Base-by-base conservation (phyloP, 2,329 filamentous ascomycete genomes). In the Paraphaeosphaeria sporulosa region DNA sequence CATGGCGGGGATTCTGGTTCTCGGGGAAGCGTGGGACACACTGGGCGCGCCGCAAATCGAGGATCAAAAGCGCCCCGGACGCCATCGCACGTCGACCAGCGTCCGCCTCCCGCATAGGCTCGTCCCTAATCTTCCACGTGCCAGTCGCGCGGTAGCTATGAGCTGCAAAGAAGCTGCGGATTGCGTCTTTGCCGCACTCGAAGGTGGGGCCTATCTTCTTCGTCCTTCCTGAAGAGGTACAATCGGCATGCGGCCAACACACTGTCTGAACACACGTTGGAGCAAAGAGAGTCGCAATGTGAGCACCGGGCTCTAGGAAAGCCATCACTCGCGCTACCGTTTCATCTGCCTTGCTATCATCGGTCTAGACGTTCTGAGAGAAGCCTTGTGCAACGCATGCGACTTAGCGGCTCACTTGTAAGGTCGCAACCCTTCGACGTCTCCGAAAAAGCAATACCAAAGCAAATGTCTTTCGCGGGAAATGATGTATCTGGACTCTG, bases 41-140 rank as follows among this genome's bases (percentile, higher is more conserved):
- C 21, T 23, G 34, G 19, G 34, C 17, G 38, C 38, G 25, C n/a
- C 19, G 38, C 12, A 8, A 32, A 43, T 44, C 38, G 51, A 38
- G 21, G 25, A 44, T 43, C 38, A 13, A 32, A 15, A 44, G 19
- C 51, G 38, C 50, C 38, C n/a, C 30, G 40, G 38, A 53, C 50
- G 51, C 51, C 38, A 54, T 54, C 38, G 19, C 25, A 43, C 13
- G 21, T 32, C 34, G 23, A 25, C 51, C 51, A 25, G 36, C 51
- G 38, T 15, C 23, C 51, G 40, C 25, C 51, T 34, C 51, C 51
- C 51, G 51, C 38, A n/a, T 21, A 17, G 23, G 25, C 38, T 34
- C 51, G 23, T 54, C 4, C 17, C 25, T 54, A 32, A 23, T 17
- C 25, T 34, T 25, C 23, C 38, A 40, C 5, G 17, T n/a, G 15